phyloP scores from a whole-genome alignment of 2,329 filamentous ascomycete genomes.

The Teratosphaeria destructans region DNA sequence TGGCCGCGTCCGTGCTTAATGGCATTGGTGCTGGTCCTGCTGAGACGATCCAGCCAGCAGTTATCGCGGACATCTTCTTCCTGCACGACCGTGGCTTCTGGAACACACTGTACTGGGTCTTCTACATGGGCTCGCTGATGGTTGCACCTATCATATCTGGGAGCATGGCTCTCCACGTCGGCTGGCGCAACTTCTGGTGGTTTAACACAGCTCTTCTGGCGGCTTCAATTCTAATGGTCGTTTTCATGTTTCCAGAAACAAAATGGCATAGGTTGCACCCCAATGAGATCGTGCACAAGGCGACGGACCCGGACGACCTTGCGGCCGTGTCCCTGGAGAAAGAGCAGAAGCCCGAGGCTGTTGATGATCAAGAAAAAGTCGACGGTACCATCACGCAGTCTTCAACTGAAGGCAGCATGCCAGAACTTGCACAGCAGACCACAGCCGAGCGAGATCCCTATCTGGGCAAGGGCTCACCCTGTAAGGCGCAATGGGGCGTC shows the following conservation, averaged over 20 bases:
- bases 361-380: constrained; percentile 15
- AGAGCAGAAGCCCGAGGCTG: constrained; percentile 8
- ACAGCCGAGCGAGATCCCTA: constrained; percentile 40
- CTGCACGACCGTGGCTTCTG: constrained; percentile 51
- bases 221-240: constrained; percentile 39
- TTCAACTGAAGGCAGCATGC: constrained; percentile 13
- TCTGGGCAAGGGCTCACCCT: constrained; percentile 46
- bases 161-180: constrained; percentile 47
- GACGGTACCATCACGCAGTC: constrained; percentile 13
- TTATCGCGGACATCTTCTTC: constrained; percentile 57
- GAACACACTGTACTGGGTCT: constrained; percentile 51
- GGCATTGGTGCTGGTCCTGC: constrained; percentile 53
- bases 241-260: constrained; percentile 55
- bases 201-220: constrained; percentile 48
- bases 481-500: constrained; percentile 45
- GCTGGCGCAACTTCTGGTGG: constrained; percentile 58
- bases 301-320: constrained; percentile 2
- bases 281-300: constrained; percentile 12
- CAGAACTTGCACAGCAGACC: constrained; percentile 24
- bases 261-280: constrained; percentile 43
- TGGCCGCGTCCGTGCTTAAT: constrained; percentile 52
- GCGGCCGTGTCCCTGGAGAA: background rate
- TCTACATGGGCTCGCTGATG: constrained; percentile 55
- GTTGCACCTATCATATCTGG: constrained; percentile 48
- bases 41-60: constrained; percentile 51